phyloP scores from a whole-genome alignment of 805 yeast species.

The Blastobotrys chiropterorum region DNA sequence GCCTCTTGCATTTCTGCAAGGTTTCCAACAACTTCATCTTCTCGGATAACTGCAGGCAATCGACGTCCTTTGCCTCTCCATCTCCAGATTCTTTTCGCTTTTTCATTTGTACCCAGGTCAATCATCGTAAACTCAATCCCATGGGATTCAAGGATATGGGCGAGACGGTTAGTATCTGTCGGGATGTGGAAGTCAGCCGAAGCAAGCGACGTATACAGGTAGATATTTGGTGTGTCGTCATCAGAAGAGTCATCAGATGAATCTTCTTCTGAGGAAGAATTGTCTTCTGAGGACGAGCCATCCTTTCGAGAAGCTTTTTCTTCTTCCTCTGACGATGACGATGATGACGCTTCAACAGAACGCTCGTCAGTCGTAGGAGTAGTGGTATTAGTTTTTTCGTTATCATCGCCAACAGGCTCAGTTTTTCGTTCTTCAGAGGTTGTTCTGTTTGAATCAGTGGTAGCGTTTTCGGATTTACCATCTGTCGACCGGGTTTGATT shows the following conservation, averaged over 20 bases:
- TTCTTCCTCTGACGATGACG: background rate
- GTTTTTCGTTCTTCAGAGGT: background rate
- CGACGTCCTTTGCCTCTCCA: slow-evolving; percentile 57
- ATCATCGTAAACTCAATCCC: slow-evolving; percentile 58
- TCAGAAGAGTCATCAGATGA: slow-evolving; percentile 6
- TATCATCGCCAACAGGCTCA: background rate
- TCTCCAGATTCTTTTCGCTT: slow-evolving; percentile 82
- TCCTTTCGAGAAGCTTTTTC: background rate
- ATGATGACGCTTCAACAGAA: background rate
- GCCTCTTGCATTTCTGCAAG: slow-evolving; percentile 83
- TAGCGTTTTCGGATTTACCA: background rate
- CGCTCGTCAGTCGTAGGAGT: background rate
- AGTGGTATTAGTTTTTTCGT: background rate
- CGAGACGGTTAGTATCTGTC: slow-evolving; percentile 68
- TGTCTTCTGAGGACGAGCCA: background rate
- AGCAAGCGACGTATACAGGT: slow-evolving; percentile 76
- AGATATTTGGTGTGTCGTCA: slow-evolving; percentile 35
- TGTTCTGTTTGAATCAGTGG: background rate
- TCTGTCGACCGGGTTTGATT: no score
- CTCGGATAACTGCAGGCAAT: slow-evolving; percentile 81
- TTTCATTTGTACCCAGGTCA: slow-evolving; percentile 83
- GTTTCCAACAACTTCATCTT: slow-evolving; percentile 77
- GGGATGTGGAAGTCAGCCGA: slow-evolving; percentile 75
- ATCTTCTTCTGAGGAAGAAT: background rate
- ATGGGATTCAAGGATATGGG: slow-evolving; percentile 70